These are phyloP conservation scores for Botrytis elliptica DNA, from an alignment of 2,329 filamentous ascomycete species.

Conservation along the genomic window DNA sequence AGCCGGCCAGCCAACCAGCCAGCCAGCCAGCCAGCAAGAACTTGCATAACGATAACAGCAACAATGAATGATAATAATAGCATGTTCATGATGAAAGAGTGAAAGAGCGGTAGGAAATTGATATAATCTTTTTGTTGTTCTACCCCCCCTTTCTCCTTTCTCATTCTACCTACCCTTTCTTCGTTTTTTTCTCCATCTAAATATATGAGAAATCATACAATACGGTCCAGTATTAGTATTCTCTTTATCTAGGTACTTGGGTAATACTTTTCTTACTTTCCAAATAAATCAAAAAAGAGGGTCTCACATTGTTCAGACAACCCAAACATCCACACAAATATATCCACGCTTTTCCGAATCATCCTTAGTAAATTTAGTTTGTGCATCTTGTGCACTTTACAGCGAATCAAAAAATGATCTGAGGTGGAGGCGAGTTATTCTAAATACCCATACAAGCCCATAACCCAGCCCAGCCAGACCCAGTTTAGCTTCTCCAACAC, in stretches of 20 bases:
- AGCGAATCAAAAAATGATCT: conserved; percentile 15
- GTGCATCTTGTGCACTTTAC: conserved; percentile 12
- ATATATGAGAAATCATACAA: conserved; percentile 3
- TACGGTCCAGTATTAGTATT: background rate
- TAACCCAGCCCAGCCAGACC: conserved; percentile 12
- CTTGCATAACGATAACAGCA: conserved; percentile 2
- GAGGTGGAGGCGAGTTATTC: conserved; percentile 12
- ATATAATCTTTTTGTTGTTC: background rate
- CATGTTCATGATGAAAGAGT: background rate
- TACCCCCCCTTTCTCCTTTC: background rate
- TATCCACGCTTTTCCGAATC: conserved; percentile 5
- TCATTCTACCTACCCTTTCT: background rate
- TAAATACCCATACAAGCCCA: conserved; percentile 10
- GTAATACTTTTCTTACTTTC: background rate
- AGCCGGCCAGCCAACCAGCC: background rate
- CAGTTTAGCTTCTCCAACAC: conserved; percentile 16
- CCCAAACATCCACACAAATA: conserved; percentile 7
- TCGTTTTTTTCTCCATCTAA: background rate
- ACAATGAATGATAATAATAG: background rate
- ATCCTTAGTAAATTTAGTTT: conserved; percentile 6
- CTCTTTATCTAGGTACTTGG: conserved; percentile 1
- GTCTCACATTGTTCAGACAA: conserved; percentile 18
- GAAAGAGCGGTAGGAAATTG: background rate
- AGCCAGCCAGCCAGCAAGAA: background rate
- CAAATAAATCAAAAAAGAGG: conserved; percentile 11